phyloP scores from a whole-genome alignment of 495 filamentous ascomycete species.

The Xylaria scruposa region DNA sequence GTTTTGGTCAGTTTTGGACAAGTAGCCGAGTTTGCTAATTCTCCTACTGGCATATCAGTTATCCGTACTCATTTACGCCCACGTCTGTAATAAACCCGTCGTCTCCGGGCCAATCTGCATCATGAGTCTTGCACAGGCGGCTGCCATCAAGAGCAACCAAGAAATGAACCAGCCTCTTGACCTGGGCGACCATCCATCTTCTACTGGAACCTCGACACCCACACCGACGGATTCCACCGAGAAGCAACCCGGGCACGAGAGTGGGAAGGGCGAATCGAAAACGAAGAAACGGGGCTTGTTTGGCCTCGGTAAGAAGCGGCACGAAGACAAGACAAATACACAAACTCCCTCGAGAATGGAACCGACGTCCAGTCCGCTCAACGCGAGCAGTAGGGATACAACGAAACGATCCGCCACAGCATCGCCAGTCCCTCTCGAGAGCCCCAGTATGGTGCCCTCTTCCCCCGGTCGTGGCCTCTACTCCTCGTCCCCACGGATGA shows the following conservation, averaged over 20 bases:
- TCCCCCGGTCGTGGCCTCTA: slow-evolving; percentile 59
- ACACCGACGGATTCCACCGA: slow-evolving; percentile 40
- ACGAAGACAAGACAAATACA: slow-evolving; percentile 50
- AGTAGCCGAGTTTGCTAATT: slow-evolving; percentile 24
- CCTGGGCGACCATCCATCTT: slow-evolving; percentile 35
- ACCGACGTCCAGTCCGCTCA: slow-evolving; percentile 36
- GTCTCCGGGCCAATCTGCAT: slow-evolving; percentile 12
- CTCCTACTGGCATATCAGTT: slow-evolving; percentile 23
- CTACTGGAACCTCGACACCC: slow-evolving; percentile 45
- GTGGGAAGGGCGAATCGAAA: slow-evolving; percentile 44
- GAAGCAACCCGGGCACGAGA: slow-evolving; percentile 41
- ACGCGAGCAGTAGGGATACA: slow-evolving; percentile 21
- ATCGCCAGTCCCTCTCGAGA: slow-evolving; percentile 51
- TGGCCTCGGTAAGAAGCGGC: slow-evolving; percentile 72
- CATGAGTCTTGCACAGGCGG: slow-evolving; percentile 40
- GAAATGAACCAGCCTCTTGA: slow-evolving; percentile 29
- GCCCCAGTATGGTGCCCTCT: slow-evolving; percentile 54
- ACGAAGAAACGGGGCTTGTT: slow-evolving; percentile 62
- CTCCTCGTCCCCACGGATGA: slow-evolving; percentile 64
- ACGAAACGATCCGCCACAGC: slow-evolving; percentile 44
- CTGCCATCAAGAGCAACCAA: slow-evolving; percentile 32
- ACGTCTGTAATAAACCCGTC: slow-evolving; percentile 4
- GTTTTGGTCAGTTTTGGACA: slow-evolving; percentile 23
- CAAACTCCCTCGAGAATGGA: slow-evolving; percentile 34
- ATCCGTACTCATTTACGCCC: background rate